Evolutionary conservation across 208 protist species (phyloP), one percentile per base, ranked within the genome.

Genomic region (Angomonas ambiguus): DNA sequence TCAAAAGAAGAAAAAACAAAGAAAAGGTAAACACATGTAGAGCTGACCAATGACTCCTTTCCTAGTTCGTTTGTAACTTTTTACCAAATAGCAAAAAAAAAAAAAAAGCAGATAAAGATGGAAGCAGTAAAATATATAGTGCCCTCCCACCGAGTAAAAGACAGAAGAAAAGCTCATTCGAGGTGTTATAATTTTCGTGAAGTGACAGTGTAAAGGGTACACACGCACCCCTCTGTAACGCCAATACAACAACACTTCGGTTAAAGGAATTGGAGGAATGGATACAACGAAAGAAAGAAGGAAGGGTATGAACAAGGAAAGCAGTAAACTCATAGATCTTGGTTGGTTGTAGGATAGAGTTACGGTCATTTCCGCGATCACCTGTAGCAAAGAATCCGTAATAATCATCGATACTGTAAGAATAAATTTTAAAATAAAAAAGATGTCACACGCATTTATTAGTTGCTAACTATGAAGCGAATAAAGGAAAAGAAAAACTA

Each of bases 381-480:
- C 71, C 71, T 79, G 67, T 82, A 82, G 68, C 67, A 82, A 77
- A 85, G 77, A 74, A 71, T 62, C 64, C 28, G 24, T 45, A 56
- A 33, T 16, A 59, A 59, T 27, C 6, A 32, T 32, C 6, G 25
- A 55, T 22, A 55, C 28, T 30, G 16, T 22, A 55, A 55, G 22
- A 18, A 18, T 25, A 55, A 55, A 8, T n/a, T 30, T 55, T 55
- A 25, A 55, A 55, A 18, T 25, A 18, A 16, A 55, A 55, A 55
- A 55, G 6, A 18, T n/a, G n/a, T n/a, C n/a, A n/a, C n/a, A n/a
- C n/a, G n/a, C n/a, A n/a, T n/a, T n/a, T n/a, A n/a, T n/a, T n/a
- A n/a, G n/a, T n/a, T n/a, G n/a, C n/a, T n/a, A 56, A 27, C 16
- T 16, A 45, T 45, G 11, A 16, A 16, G 8, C 38, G 38, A 16